A percentile compares a stretch with the other conserved stretches of the same genome.
Evolutionary conservation across 495 filamentous ascomycete genomes (phyloP).

Genomic region (Acidomyces sp.): DNA sequence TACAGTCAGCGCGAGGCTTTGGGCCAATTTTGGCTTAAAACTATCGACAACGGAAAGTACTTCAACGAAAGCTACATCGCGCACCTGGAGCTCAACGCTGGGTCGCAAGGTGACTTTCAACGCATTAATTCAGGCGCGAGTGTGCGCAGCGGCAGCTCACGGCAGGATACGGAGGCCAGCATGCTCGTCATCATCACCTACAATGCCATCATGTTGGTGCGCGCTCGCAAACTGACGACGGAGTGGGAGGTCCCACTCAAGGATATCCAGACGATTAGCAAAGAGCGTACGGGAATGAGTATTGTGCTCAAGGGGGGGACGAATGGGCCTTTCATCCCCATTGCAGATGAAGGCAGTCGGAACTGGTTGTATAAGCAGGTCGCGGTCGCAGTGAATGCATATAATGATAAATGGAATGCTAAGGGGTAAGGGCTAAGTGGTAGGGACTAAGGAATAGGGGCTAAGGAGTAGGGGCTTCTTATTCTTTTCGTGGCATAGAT

Average conservation of each 20-base stretch:
- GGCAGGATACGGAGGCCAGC: conserved; percentile 33
- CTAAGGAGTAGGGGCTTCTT: too few relatives aligned
- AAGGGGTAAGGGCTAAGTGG: conserved; percentile 40
- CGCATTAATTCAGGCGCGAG: conserved; percentile 45
- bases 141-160: conserved; percentile 45
- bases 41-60: conserved; percentile 88
- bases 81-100: conserved; percentile 78
- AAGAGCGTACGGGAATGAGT: conserved; percentile 87
- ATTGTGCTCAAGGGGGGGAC: conserved; percentile 77
- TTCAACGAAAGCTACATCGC: conserved; percentile 97
- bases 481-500: too few relatives aligned
- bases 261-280: conserved; percentile 91
- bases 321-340: conserved; percentile 89
- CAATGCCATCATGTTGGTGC: conserved; percentile 76
- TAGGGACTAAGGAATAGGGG: too few relatives aligned
- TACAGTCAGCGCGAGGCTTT: conserved; percentile 93
- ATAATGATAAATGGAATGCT: conserved; percentile 58
- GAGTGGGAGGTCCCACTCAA: conserved; percentile 96
- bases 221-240: conserved; percentile 64
- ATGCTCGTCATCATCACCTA: conserved; percentile 95
- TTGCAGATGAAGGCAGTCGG: conserved; percentile 72
- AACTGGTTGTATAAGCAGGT: conserved; percentile 76
- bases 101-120: conserved; percentile 27
- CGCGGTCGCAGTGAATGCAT: conserved; percentile 55
- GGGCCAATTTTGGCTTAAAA: conserved; percentile 97